Evolutionary conservation across 2,329 filamentous ascomycete species (phyloP), one percentile per base, ranked within the genome.

Genomic region (Epichloe hybrida): DNA sequence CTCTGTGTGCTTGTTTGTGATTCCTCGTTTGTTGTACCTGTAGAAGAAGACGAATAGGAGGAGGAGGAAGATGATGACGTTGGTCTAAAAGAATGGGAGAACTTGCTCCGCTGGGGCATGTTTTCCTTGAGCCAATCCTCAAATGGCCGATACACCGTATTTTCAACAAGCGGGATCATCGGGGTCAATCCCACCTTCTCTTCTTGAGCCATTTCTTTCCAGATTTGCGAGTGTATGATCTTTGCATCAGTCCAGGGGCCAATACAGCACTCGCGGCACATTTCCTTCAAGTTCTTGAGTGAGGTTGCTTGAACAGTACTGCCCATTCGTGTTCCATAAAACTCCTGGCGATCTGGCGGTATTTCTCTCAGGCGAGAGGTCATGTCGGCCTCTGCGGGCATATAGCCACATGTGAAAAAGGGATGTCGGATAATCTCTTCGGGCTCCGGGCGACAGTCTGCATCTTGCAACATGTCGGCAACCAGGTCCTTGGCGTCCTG

Each of bases 351-450:
- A 15, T 80, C 74, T 1, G 81, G 80, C 2, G 77, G 70, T 21
- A 70, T 64, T 34, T 83, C 80, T 42, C 80, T 72, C 7, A 83
- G 64, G 46, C 75, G 76, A 4, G 71, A 63, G 17, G 71, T 80
- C 61, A 84, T 83, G 55, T 84, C 80, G 41, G 72, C 67, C 17
- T 75, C 62, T 9, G 69, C 65, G 7, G 87, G 88, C 64, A 91
- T 80, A 65, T 83, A 88, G 13, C 86, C 86, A 34, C 82, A 76
- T 49, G 78, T 80, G 71, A 93, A 93, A 66, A 91, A 93, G 5
- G 80, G 73, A 61, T 93, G 87, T 57, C 86, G 80, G 40, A 91
- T 83, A 59, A 93, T 90, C 46, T 75, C 73, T 61, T 93, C 88
- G 1, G 87, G 85, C 48, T 82, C 80, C 2, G 86, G 87, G 54